These are phyloP conservation scores for Protea cynaroides DNA, from an alignment of 164 flowering plant species.

Conservation along the genomic window DNA sequence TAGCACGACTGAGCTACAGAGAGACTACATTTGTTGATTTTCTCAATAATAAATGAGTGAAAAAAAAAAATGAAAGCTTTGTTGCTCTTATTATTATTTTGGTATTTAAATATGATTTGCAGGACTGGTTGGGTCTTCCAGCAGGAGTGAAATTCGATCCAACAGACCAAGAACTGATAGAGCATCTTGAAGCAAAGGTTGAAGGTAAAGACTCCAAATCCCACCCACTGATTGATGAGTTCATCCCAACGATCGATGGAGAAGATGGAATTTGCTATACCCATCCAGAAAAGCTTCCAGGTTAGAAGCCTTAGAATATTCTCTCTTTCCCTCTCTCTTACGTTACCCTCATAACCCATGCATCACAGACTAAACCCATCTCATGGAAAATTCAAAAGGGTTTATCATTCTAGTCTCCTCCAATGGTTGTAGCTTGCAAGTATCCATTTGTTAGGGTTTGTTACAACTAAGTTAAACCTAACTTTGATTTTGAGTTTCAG, in stretches of 20 bases:
- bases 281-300: slow-evolving; percentile 94
- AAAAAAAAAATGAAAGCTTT: not conserved
- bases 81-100: not conserved
- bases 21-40: too few relatives aligned
- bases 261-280: slow-evolving; percentile 97
- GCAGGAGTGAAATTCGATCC: slow-evolving; percentile 98
- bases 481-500: slow-evolving; percentile 47
- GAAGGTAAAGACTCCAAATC: slow-evolving; percentile 60
- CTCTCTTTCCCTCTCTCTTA: slow-evolving; percentile 12
- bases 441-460: slow-evolving; percentile 17
- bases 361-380: too few relatives aligned
- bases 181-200: slow-evolving; percentile 85
- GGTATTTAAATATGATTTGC: slow-evolving; percentile 9
- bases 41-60: not conserved
- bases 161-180: slow-evolving; percentile 90
- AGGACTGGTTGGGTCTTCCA: slow-evolving; percentile 96
- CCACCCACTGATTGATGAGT: slow-evolving; percentile 89
- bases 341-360: too few relatives aligned
- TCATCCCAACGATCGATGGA: slow-evolving; percentile 89
- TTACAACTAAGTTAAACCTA: slow-evolving; percentile 54
- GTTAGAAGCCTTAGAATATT: slow-evolving; percentile 17
- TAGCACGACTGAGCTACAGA: too few relatives aligned
- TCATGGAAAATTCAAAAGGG: not conserved
- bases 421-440: slow-evolving; percentile 24
- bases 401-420: not conserved